Base-by-base conservation (phyloP, 257 asterid species). In the Solanum dulcamara region DNA sequence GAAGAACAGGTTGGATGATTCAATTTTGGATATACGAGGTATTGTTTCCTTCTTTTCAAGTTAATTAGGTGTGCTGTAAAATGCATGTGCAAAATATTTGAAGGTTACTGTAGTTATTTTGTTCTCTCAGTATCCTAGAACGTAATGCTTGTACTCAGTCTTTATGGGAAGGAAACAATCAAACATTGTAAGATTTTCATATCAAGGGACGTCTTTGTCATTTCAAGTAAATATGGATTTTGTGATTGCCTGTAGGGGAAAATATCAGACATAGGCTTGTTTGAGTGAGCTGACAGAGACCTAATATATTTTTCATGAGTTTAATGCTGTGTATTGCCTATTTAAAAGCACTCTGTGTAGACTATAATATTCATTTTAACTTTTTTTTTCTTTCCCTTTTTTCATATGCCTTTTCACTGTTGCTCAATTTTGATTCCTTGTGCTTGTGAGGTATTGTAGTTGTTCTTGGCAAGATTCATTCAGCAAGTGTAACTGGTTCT, bases 1-100 rank as follows among this genome's bases (percentile, higher is more conserved):
- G 85, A 86, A 40, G 53, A 90, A 83, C 89, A 88, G 79, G 53
- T 66, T 92, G 87, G 97, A 93, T 46, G 94, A 88, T 40, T 87
- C 92, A 81, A 92, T 93, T 88, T 87, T 92, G 30, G 96, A 94
- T 79, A 60, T 86, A 90, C 94, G 90, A 89, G 95, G 99, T 93
- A 87, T 8, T 44, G 22, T 26, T 37, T 68, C 50, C 35, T 66
- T 44, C 30, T 77, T 77, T 74, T 14, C 81, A 26, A 8, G 83
- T 77, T 77, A 44, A 44, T 15, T 46, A 24, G 12, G 40, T 26
- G 50, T 46, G 9, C 62, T 44, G 62, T 11, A 77, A 77, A 46
- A 28, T 77, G 40, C 83, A 77, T 46, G 42, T 46, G 57, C 35
- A 42, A 71, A 38, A n/a, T 71, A 22, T 22, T 37, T 22, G 26